Evolutionary conservation across 306 rosid species (phyloP).

Genomic region (Inga laurina): DNA sequence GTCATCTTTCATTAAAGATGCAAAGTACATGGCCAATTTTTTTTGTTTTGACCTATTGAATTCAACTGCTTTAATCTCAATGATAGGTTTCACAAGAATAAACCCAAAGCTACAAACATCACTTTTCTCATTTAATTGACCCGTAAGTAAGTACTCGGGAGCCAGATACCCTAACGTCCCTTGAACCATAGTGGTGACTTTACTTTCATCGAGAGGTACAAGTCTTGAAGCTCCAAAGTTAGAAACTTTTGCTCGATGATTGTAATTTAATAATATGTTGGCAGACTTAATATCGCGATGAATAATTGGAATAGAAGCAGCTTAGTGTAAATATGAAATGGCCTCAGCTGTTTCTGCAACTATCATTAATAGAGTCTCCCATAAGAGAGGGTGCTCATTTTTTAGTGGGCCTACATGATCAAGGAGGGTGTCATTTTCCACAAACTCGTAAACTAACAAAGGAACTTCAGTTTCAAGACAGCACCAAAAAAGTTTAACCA

Average conservation of each 20-base stretch:
- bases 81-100: background rate
- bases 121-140: background rate
- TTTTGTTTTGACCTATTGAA: background rate
- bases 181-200: background rate
- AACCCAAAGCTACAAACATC: constrained; percentile 15
- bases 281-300: constrained; percentile 41
- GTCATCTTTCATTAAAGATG: background rate
- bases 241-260: background rate
- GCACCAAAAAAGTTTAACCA: constrained; percentile 10
- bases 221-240: constrained; percentile 20
- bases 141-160: background rate
- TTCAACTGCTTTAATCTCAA: background rate
- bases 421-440: constrained; percentile 22
- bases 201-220: background rate
- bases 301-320: constrained; percentile 31
- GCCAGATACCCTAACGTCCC: background rate
- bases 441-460: constrained; percentile 38
- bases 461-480: constrained; percentile 37
- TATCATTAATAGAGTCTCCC: constrained; percentile 32
- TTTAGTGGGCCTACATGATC: constrained; percentile 13
- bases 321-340: constrained; percentile 36
- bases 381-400: background rate
- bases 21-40: constrained; percentile 19
- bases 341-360: constrained; percentile 31
- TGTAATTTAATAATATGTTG: constrained; percentile 27